Conservation (phyloP, 495 filamentous ascomycete species). For the Hypoxylon lienhwacheense region DNA sequence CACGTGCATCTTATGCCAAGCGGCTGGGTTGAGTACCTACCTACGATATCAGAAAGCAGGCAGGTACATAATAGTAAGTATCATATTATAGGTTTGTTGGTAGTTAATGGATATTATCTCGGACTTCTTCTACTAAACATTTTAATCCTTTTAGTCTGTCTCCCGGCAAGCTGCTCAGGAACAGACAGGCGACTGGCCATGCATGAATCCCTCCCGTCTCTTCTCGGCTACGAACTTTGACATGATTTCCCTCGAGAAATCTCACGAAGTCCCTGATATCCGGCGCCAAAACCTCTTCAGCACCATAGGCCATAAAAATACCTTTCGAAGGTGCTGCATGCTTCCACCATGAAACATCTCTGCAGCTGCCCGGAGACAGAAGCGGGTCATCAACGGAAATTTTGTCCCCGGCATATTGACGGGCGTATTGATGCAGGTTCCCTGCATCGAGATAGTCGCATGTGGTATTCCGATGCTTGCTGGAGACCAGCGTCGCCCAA, state of each 20-base stretch:
- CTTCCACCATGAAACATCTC: conserved; percentile 63
- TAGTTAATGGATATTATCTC: conserved; percentile 35
- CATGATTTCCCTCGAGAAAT: conserved; percentile 50
- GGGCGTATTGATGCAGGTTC: conserved; percentile 62
- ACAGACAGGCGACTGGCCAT: conserved; percentile 75
- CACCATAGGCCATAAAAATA: conserved; percentile 65
- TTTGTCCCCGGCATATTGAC: conserved; percentile 61
- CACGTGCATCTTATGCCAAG: conserved; percentile 16
- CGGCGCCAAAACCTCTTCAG: conserved; percentile 70
- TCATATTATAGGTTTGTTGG: background rate
- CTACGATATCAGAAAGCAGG: no score
- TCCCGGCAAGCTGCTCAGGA: conserved; percentile 58
- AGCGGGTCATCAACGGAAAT: conserved; percentile 53
- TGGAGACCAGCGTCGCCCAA: conserved; percentile 62
- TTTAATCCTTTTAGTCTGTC: conserved; percentile 61
- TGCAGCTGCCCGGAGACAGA: conserved; percentile 68
- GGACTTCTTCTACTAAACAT: conserved; percentile 56
- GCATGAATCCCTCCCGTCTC: conserved; percentile 70
- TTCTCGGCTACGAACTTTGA: conserved; percentile 50
- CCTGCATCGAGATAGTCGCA: conserved; percentile 63
- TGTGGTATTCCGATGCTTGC: conserved; percentile 56
- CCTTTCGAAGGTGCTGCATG: conserved; percentile 60
- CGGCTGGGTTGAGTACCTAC: no score
- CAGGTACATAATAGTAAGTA: no score
- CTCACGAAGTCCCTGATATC: conserved; percentile 59